Evolutionary conservation across 2,329 filamentous ascomycete species (phyloP).

Genomic region (Colletotrichum sp.): DNA sequence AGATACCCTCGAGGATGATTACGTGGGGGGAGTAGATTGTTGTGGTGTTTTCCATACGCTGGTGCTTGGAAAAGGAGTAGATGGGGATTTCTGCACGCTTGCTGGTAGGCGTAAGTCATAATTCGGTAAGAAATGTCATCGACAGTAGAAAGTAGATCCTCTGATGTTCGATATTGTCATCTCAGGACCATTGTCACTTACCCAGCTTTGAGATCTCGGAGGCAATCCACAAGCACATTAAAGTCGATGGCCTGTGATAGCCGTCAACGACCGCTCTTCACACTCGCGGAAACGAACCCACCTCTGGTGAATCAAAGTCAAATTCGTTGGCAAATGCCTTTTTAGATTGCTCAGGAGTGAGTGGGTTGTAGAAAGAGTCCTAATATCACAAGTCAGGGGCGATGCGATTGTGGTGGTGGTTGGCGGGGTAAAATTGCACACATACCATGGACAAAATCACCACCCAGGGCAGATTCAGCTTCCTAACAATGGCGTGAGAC

Average conservation of each 20-base stretch:
- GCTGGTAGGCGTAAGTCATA: conserved; percentile 45
- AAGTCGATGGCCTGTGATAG: conserved; percentile 80
- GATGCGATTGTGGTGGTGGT: background rate
- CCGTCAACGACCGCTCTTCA: background rate
- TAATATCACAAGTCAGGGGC: conserved; percentile 37
- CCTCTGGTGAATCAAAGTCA: conserved; percentile 91
- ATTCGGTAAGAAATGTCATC: background rate
- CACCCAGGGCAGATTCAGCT: conserved; percentile 94
- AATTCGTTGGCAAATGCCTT: conserved; percentile 89
- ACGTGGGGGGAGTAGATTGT: conserved; percentile 97
- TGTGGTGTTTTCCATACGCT: conserved; percentile 78
- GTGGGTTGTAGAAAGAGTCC: conserved; percentile 97
- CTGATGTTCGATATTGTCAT: background rate
- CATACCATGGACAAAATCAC: conserved; percentile 94
- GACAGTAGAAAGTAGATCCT: background rate
- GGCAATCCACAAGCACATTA: conserved; percentile 79
- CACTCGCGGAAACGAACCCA: conserved; percentile 17
- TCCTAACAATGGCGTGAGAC: conserved; percentile 87
- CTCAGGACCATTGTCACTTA: conserved; percentile 47
- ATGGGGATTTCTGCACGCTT: conserved; percentile 90
- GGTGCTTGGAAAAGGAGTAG: conserved; percentile 94
- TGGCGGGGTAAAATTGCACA: conserved; percentile 21
- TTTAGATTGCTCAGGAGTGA: conserved; percentile 79
- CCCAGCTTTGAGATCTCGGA: conserved; percentile 90
- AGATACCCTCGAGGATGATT: conserved; percentile 92